Conservation (phyloP, 208 protist species). For the Leishmania guyanensis region DNA sequence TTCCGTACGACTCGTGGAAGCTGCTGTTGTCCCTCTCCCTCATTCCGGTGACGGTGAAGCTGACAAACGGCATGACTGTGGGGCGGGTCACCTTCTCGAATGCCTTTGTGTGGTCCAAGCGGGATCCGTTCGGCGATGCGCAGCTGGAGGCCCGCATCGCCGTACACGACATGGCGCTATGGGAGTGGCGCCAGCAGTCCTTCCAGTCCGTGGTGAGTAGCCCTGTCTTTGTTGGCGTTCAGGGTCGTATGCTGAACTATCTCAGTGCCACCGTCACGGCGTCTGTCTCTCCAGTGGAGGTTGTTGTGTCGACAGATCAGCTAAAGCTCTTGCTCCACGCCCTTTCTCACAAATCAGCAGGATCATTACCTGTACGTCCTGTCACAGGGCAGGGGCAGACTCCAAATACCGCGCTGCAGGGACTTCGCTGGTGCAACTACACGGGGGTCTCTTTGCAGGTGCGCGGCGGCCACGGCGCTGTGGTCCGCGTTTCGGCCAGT, state of each 20-base stretch:
- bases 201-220: conserved; percentile 38
- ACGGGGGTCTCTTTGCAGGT: conserved; percentile 13
- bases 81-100: conserved; percentile 47
- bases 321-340: conserved; percentile 23
- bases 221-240: conserved; percentile 40
- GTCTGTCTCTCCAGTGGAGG: conserved; percentile 37
- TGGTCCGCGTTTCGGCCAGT: conserved; percentile 6
- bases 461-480: conserved; percentile 13
- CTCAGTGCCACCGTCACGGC: conserved; percentile 30
- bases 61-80: conserved; percentile 42
- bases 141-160: conserved; percentile 54
- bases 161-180: conserved; percentile 47
- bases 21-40: conserved; percentile 50
- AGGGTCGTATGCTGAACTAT: conserved; percentile 27
- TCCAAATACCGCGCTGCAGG: not conserved
- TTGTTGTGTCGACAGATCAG: conserved; percentile 30
- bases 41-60: conserved; percentile 48
- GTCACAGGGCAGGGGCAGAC: too few species aligned
- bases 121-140: conserved; percentile 30
- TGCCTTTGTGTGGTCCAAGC: conserved; percentile 53
- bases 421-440: conserved; percentile 13
- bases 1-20: conserved; percentile 52
- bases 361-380: not conserved
- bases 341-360: not conserved
- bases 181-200: conserved; percentile 46